Conservation (phyloP, 345 rosid genomes). For the Eucalyptus sp. region DNA sequence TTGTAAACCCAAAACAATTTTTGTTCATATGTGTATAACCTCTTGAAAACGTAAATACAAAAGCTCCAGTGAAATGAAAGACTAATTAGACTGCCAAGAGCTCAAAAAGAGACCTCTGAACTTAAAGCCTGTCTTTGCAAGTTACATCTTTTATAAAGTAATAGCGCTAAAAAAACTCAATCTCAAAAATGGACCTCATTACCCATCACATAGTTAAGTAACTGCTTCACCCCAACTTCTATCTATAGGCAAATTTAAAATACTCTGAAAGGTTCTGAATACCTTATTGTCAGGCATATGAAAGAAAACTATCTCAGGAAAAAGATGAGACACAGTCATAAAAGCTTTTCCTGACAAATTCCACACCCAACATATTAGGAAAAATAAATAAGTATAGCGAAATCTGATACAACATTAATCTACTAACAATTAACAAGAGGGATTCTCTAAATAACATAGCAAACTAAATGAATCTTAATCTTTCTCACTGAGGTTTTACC, state of each 20-base stretch:
- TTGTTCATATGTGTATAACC: background rate
- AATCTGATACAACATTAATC: background rate
- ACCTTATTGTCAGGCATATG: background rate
- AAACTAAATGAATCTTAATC: background rate
- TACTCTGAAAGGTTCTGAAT: background rate
- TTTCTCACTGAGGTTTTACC: slow-evolving; percentile 26
- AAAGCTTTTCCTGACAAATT: background rate
- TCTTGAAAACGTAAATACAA: background rate
- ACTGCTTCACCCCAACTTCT: background rate
- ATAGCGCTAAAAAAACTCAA: background rate
- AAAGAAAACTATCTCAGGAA: background rate
- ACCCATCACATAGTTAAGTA: background rate
- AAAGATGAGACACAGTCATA: background rate
- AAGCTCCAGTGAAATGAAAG: background rate
- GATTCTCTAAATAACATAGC: background rate
- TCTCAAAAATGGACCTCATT: background rate
- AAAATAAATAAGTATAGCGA: background rate
- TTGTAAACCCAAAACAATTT: background rate
- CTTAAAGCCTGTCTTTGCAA: background rate
- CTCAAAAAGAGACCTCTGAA: background rate
- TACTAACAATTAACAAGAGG: background rate
- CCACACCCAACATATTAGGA: background rate
- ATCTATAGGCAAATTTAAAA: background rate
- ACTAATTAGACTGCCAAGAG: background rate
- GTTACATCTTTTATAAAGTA: background rate